A percentile compares a stretch with the other conserved stretches of the same genome.
Conservation (phyloP, 2,329 filamentous ascomycete species). For the Xylariales sp. region DNA sequence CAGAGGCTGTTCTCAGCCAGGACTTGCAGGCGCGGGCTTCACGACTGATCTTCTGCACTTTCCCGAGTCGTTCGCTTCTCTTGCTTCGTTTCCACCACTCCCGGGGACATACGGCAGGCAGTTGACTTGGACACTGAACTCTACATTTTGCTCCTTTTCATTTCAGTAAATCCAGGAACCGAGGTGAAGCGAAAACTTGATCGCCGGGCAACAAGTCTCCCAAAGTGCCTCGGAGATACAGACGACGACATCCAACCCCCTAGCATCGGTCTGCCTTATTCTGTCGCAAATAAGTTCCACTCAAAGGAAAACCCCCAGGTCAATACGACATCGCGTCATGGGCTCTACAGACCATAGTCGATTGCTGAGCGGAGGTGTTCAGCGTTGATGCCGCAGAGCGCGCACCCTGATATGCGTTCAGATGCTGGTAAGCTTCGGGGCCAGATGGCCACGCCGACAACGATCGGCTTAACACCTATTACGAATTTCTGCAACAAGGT, state of each 20-base stretch:
- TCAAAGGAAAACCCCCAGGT: conserved; percentile 25
- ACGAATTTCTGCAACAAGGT: conserved; percentile 25
- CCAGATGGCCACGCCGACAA: conserved; percentile 17
- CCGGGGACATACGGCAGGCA: too few species aligned
- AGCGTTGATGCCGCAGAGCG: conserved; percentile 12
- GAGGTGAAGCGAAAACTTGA: conserved; percentile 19
- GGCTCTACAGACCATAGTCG: conserved; percentile 18
- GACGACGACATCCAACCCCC: neutral
- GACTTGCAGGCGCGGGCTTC: too few species aligned
- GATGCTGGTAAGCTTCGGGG: conserved; percentile 22
- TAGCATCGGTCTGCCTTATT: conserved; percentile 27
- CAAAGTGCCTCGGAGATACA: conserved; percentile 24
- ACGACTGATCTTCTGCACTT: too few species aligned
- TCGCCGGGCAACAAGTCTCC: conserved; percentile 18
- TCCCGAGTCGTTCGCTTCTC: too few species aligned
- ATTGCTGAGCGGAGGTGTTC: conserved; percentile 17
- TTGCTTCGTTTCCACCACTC: too few species aligned
- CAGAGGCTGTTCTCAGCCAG: too few species aligned
- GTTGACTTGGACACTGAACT: conserved; percentile 10
- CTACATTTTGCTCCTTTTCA: conserved; percentile 20
- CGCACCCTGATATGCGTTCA: conserved; percentile 17
- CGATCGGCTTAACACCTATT: conserved; percentile 19
- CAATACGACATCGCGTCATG: conserved; percentile 25
- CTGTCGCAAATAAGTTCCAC: conserved; percentile 27
- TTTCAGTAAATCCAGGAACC: conserved; percentile 18